Conservation (phyloP, 371 early-diverging fungal species). For the Mortierella sp. region DNA sequence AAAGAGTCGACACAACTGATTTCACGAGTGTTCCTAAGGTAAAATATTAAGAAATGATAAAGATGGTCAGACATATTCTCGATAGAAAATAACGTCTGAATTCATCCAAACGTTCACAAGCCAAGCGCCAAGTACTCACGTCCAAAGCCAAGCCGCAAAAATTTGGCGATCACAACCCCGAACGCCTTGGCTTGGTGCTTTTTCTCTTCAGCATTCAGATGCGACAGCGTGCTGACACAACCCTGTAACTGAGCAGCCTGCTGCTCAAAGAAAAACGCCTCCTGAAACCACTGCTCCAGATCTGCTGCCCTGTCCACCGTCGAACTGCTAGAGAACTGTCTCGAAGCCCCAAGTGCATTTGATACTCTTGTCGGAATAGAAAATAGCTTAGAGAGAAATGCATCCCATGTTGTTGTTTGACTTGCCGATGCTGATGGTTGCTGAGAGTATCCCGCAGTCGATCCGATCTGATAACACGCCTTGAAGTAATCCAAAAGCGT, state of each 20-base stretch:
- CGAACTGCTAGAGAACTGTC: not conserved
- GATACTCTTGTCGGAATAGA: slow-evolving; percentile 43
- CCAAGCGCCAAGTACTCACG: slow-evolving; percentile 13
- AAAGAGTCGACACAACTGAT: slow-evolving; percentile 21
- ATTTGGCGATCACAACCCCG: slow-evolving; percentile 26
- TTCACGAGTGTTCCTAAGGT: slow-evolving; percentile 32
- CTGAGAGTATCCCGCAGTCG: not conserved
- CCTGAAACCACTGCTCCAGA: slow-evolving; percentile 35
- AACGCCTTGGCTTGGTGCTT: slow-evolving; percentile 12
- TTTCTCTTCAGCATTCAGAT: not conserved
- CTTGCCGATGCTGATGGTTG: not conserved
- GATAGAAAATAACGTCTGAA: not conserved
- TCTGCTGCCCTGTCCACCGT: not conserved
- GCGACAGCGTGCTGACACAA: not conserved
- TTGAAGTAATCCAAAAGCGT: slow-evolving; percentile 30
- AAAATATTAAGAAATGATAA: not conserved
- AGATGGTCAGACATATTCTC: not conserved
- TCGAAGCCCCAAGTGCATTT: slow-evolving; percentile 30
- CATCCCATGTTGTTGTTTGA: slow-evolving; percentile 26
- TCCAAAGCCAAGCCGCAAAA: slow-evolving; percentile 35
- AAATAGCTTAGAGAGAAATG: slow-evolving; percentile 35
- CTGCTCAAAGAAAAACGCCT: slow-evolving; percentile 28
- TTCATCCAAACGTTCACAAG: not conserved
- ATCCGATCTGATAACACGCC: not conserved
- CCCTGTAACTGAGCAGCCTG: slow-evolving; percentile 24